Evolutionary conservation across 139 green algal species (phyloP), one percentile per base, ranked within the genome.

Genomic region (Zygnema cylindricum): DNA sequence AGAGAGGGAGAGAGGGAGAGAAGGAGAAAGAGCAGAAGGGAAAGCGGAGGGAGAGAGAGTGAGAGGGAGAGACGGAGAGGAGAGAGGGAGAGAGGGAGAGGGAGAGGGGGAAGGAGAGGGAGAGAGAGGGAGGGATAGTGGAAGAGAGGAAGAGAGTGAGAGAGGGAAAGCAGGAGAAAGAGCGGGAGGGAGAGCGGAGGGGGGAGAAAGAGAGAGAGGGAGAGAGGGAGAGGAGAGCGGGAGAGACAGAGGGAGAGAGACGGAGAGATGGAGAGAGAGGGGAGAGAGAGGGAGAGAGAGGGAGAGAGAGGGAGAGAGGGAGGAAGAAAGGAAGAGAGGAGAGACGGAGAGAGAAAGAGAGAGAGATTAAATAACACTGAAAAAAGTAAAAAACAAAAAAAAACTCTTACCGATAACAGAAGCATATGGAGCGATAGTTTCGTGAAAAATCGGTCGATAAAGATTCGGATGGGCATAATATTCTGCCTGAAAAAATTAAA

Each of bases 341-440:
- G 73, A 21, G 11, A 38, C 36, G 21, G 21, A 38, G 73, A 21
- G 16, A 21, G 73, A 11, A 38, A 11, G 21, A 55, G 36, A 38
- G 11, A 32, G 73, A 38, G 73, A 11, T 55, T 36, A 38, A 36
- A 30, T 35, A 30, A 30, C 25, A 30, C 25, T 25, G 30, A 25
- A 30, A 30, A 30, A 30, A 30, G 57, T 25, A 30, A 30, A 30
- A 25, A 73, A 30, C 30, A 30, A 30, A 30, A 23, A 43, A 43
- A 43, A 54, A 23, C 38, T 16, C 7, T 41, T 43, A 85, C 85
- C 75, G 40, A 89, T 88, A 43, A 82, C 71, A 40, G 71, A 81
- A 35, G 84, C 84, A 84, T 89, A 89, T 38, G 84, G 84, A 11
- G 84, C 84, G 2, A 89, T 41, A n/a, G 55, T 89, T 23, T 73